Base-by-base conservation (phyloP, 306 rosid genomes). In the Gillenia trifoliata region DNA sequence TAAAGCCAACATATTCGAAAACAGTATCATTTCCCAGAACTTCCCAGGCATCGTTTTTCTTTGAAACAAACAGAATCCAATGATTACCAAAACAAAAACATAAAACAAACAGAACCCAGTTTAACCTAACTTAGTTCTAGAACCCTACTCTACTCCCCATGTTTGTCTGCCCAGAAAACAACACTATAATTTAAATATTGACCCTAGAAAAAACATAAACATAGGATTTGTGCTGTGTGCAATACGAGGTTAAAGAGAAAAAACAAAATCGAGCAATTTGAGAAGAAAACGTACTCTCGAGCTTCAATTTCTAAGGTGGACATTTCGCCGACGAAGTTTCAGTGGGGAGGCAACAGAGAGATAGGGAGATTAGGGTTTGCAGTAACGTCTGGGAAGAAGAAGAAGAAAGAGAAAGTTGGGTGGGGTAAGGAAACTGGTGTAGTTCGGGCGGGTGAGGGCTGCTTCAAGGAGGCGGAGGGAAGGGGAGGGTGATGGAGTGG, bases 241-340 rank as follows among this genome's bases (percentile, higher is more conserved):
- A 62, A 30, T 17, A 30, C 11, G 30, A 62, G 5, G 11, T 6
- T 29, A 17, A 3, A 62, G 41, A 30, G 66, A 1, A 16, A 19
- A 62, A 29, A 15, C 9, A 15, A n/a, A 49, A 47, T 12, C 10
- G 28, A 17, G 47, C 50, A 56, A 1, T 20, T 62, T 73, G 45
- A 49, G 47, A 72, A 38, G 11, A 36, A 68, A 64, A 81, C 91
- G 36, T 83, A 94, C 99, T 95, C 99, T 70, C 93, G 91, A 80
- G 99, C 98, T 90, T 95, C 99, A 75, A 95, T 95, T 89, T 95
- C 99, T 23, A 95, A 94, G 33, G 97, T 84, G 25, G 99, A 94
- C 98, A 93, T 93, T 8, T 62, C 38, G 63, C 29, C 73, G 38
- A 26, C 57, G 40, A 19, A 41, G 13, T 41, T 41, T 41, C 22